A percentile compares a stretch with the other conserved stretches of the same genome.
Evolutionary conservation across 164 flowering plant species (phyloP).

Genomic region (Pachysandra terminalis): DNA sequence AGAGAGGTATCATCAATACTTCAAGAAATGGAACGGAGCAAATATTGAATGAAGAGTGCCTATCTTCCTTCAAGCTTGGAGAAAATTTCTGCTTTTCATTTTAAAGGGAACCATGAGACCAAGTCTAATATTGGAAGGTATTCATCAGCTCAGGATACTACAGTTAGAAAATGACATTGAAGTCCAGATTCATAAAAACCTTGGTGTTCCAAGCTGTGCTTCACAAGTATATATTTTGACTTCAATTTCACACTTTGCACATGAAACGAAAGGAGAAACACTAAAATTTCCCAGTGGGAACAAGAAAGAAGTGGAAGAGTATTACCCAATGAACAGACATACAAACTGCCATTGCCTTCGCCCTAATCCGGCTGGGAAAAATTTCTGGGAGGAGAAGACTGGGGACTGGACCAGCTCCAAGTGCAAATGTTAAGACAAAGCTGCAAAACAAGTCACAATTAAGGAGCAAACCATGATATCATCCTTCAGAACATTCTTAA

Average conservation of each 20-base stretch:
- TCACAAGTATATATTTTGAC: background rate
- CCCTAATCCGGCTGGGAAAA: slow-evolving; percentile 78
- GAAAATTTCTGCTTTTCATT: no score
- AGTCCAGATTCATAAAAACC: no score
- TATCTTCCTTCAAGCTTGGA: no score
- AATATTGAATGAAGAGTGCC: no score
- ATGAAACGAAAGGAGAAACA: background rate
- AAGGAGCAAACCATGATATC: background rate
- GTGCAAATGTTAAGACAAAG: slow-evolving; percentile 80
- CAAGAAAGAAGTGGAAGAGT: background rate
- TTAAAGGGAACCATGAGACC: no score
- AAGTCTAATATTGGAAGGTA: no score
- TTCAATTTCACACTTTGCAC: background rate
- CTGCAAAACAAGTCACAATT: slow-evolving; percentile 38
- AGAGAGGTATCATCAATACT: no score
- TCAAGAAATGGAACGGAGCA: no score
- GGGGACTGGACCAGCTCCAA: slow-evolving; percentile 98
- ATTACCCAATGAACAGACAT: slow-evolving; percentile 97
- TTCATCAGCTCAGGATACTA: no score
- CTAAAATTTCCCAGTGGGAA: no score
- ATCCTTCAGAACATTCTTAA: background rate
- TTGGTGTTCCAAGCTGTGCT: background rate
- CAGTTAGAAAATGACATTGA: no score
- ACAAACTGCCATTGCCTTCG: slow-evolving; percentile 92
- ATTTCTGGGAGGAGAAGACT: slow-evolving; percentile 89